phyloP scores from a whole-genome alignment of 1,139 yeast species.

The Kodamaea arcana region DNA sequence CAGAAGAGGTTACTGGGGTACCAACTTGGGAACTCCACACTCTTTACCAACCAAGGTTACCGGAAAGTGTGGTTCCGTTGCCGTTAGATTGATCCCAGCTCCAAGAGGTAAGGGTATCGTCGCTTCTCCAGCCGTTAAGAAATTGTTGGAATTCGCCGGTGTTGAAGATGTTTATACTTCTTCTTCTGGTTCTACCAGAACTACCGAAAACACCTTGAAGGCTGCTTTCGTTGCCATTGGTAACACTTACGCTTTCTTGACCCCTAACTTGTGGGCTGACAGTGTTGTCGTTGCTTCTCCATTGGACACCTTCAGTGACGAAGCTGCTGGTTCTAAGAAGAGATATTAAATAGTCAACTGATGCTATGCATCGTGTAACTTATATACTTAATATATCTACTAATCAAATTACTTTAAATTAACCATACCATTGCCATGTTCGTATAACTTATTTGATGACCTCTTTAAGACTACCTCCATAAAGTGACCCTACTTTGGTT shows the following conservation, averaged over 20 bases:
- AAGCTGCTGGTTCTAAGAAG: conserved; percentile 73
- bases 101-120: conserved; percentile 99
- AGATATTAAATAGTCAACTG: conserved; percentile 43
- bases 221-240: conserved; percentile 99
- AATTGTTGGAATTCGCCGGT: conserved; percentile 99
- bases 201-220: conserved; percentile 99
- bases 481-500: no score
- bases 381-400: neutral
- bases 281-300: conserved; percentile 85
- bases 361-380: neutral
- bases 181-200: conserved; percentile 99
- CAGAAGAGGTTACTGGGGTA: conserved; percentile 99
- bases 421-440: neutral
- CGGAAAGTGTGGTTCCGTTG: conserved; percentile 99
- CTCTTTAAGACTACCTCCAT: no score
- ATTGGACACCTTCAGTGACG: conserved; percentile 88
- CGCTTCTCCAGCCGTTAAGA: conserved; percentile 99
- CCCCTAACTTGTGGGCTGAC: conserved; percentile 98
- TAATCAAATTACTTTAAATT: conserved; percentile 11
- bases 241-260: conserved; percentile 99
- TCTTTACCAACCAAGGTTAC: conserved; percentile 97
- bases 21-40: conserved; percentile 99
- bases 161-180: conserved; percentile 99
- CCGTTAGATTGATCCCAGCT: conserved; percentile 98
- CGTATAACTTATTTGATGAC: neutral